Evolutionary conservation across 805 yeast genomes (phyloP), one percentile per base, ranked within the genome.

Genomic region (Myxozyma melibiosi): DNA sequence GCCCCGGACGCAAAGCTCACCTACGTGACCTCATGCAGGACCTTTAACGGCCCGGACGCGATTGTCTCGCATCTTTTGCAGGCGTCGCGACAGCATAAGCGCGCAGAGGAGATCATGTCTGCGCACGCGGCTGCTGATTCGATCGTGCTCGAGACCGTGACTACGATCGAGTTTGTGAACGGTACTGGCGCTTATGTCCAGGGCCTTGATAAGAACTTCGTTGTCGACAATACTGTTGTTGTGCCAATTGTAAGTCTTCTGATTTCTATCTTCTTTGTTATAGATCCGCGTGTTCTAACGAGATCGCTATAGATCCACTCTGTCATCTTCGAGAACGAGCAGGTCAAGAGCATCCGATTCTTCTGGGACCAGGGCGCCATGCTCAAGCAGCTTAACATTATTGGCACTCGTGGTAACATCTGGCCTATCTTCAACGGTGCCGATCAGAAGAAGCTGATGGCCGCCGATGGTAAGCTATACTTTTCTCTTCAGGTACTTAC

Each of bases 351-450:
- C 27, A 57, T 67, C 34, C 39, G 64, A 41, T 45, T 58, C 24
- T 49, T 56, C 40, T 67, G 70, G 70, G 70, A 67, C 45, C 68
- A 67, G 60, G 67, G 61, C 7, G 52, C 68, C 2, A 51, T 67
- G 42, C 64, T 67, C 25, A 67, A 67, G 57, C 67, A 66, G 58
- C 51, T 67, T 42, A 66, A 65, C 47, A 61, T 67, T 39, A 67
- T 67, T 42, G 70, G 70, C n/a, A 18, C 62, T n/a, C 58, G 69
- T 16, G 70, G 69, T 13, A 66, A 66, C 44, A 56, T 59, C 30
- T 67, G 70, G 70, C 70, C 70, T 4, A 66, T 67, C 16, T 56
- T 42, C 47, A 41, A 34, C 28, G 70, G 69, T 33, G 31, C 51
- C 13, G 65, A 64, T 22, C 68, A 66, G 35, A 55, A 44, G 24